phyloP scores from a whole-genome alignment of 163 green algal species.

The Chlamydomonas reinhardtii region DNA sequence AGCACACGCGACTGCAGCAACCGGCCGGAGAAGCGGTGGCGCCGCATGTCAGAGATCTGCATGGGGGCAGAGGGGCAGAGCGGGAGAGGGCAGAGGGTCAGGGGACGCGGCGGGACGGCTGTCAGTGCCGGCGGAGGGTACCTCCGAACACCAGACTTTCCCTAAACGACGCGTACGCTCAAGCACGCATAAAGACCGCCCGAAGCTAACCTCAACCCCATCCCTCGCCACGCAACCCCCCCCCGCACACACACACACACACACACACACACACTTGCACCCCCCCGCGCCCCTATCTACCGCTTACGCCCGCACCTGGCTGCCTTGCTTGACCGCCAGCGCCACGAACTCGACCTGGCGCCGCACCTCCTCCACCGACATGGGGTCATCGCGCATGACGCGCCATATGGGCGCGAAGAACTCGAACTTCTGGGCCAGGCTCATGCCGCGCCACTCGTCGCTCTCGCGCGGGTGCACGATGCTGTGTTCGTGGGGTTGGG shows the following conservation, averaged over 20 bases:
- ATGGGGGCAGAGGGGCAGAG: not conserved
- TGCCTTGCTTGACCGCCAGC: conserved; percentile 85
- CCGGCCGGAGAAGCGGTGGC: conserved; percentile 72
- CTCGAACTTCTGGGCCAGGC: conserved; percentile 74
- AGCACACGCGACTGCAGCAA: conserved; percentile 71
- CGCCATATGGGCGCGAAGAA: conserved; percentile 95
- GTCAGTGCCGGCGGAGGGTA: no score
- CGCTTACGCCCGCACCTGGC: conserved; percentile 47
- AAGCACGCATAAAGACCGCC: no score
- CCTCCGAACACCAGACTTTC: no score
- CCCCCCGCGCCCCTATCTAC: not conserved
- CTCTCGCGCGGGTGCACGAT: conserved; percentile 86
- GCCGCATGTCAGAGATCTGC: conserved; percentile 80
- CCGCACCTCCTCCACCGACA: conserved; percentile 84
- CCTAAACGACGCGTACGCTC: no score
- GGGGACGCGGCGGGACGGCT: no score
- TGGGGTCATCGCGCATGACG: conserved; percentile 90
- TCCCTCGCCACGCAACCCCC: no score
- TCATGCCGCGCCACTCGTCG: conserved; percentile 88
- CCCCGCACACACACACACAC: no score
- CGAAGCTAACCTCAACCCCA: no score
- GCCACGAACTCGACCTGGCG: conserved; percentile 86
- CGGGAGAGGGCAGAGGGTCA: not conserved
- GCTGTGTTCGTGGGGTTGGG: conserved; percentile 26
- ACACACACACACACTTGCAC: not conserved